Conservation (phyloP, 768 basidiomycete genomes). For the Auricularia heimuer region DNA sequence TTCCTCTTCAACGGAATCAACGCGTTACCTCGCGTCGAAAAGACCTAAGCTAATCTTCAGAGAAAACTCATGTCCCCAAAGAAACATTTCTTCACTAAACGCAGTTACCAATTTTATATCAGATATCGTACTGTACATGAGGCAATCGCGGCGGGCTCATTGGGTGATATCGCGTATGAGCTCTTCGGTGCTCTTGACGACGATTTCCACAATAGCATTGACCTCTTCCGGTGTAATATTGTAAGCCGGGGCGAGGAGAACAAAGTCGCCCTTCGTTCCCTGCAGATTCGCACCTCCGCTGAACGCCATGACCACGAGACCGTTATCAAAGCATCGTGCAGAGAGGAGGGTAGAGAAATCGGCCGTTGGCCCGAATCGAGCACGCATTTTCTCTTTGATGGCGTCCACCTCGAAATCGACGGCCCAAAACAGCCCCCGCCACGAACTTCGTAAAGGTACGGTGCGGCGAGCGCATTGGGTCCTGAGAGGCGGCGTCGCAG, state of each 20-base stretch:
- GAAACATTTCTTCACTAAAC: too few species aligned
- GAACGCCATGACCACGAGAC: constrained; percentile 65
- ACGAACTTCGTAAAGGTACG: constrained; percentile 69
- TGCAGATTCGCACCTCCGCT: constrained; percentile 57
- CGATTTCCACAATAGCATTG: constrained; percentile 52
- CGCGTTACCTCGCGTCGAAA: too few species aligned
- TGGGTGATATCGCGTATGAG: constrained; percentile 26
- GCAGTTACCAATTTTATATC: neutral
- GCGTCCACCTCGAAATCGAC: constrained; percentile 67
- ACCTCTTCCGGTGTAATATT: constrained; percentile 64
- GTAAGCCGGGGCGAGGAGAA: constrained; percentile 72
- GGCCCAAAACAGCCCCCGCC: constrained; percentile 75
- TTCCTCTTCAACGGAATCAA: too few species aligned
- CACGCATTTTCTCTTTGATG: constrained; percentile 30
- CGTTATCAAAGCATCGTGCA: constrained; percentile 55
- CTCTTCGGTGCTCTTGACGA: constrained; percentile 60
- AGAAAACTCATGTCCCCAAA: too few species aligned
- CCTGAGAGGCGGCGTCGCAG: constrained; percentile 45
- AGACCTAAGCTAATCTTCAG: too few species aligned
- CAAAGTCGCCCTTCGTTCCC: constrained; percentile 63
- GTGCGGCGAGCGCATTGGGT: constrained; percentile 48
- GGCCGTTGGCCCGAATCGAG: constrained; percentile 33
- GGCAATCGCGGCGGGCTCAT: neutral
- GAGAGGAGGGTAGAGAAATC: constrained; percentile 61
- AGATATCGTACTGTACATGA: neutral